Base-by-base conservation (phyloP, 352 stramenopile species). In the Aphanomyces cochlioides region DNA sequence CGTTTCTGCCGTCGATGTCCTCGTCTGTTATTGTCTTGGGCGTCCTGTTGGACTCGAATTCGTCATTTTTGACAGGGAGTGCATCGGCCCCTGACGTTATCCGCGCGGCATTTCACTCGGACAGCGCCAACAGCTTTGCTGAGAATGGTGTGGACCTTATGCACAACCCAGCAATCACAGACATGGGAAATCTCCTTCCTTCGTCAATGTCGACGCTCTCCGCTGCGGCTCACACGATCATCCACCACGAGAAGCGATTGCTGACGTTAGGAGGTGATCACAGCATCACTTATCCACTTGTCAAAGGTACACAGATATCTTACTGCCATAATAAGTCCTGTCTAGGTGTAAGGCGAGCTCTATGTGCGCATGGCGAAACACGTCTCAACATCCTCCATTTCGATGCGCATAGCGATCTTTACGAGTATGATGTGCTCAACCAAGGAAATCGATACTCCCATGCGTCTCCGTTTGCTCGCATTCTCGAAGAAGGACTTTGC, bases 381-480 rank as follows among this genome's bases (percentile, higher is more conserved):
- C 69, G 58, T 6, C 36, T 74, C 41, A 74, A 61, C 65, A 74
- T 74, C 34, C 21, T 74, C 28, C 69, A 74, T 41, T 73, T 74
- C 6, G 69, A 74, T 39, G 69, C 69, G 1, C 69, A 74, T 54
- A 71, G 56, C 39, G 69, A 74, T 45, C 17, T 74, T 38, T 74
- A 74, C 43, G 45, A 47, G n/a, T 19, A 71, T 21, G 67, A 72
- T 56, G 43, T 66, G 3, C 39, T 66, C 21, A 41, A 41, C 58
- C 28, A 72, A 21, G 47, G 47, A 17, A 68, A 74, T 54, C 17
- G 21, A 15, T 34, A 54, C 60, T 74, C 69, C 43, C 69, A 74
- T 45, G 69, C 69, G 15, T 70, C 56, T 12, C 69, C 69, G 7
- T 74, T 74, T 19, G 69, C 69, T 19, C 63, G 69, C 37, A 74